Evolutionary conservation across 331 rosid species (phyloP), one percentile per base, ranked within the genome.

Genomic region (Pyracantha coccinea): DNA sequence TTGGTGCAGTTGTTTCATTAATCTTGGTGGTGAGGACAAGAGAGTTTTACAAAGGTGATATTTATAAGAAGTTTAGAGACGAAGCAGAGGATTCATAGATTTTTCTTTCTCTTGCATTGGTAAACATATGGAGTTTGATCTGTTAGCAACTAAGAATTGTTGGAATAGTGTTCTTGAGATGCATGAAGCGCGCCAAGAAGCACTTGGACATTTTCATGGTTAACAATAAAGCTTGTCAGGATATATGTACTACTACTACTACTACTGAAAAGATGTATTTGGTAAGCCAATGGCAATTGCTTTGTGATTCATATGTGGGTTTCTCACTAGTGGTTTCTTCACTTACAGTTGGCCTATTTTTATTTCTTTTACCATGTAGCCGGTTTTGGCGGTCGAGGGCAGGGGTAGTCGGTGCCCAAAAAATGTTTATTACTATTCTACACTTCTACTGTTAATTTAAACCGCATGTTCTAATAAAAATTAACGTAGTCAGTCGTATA

Each of bases 11-110:
- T 27, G 59, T 74, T 60, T 79, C 79, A 3, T 13, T 79, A 28
- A 1, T 79, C n/a, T 61, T 79, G 50, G 79, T 79, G 67, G 10
- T 50, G 72, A 74, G 79, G 12, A 79, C 79, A 1, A 21, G 68
- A 20, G 61, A 79, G 60, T 79, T 68, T 50, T 80, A 80, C 52
- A 68, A 14, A 52, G 17, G 74, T 19, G 74, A 66, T n/a, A 55
- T 76, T 14, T 67, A 76, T 4, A 68, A 57, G 29, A 66, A 55
- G 74, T 57, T 76, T 28, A 76, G 31, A 11, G 70, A 45, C 15
- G 70, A 45, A 16, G 8, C n/a, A 16, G 55, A n/a, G 17, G 69
- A 65, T 35, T 13, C 69, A 5, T 65, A 65, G 47, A 65, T 4
- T 64, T 61, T 16, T 4, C 10, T 63, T 7, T 14, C 4, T 10